These are phyloP conservation scores for Fusarium foetens DNA, from an alignment of 2,329 filamentous ascomycete genomes.

Conservation along the genomic window DNA sequence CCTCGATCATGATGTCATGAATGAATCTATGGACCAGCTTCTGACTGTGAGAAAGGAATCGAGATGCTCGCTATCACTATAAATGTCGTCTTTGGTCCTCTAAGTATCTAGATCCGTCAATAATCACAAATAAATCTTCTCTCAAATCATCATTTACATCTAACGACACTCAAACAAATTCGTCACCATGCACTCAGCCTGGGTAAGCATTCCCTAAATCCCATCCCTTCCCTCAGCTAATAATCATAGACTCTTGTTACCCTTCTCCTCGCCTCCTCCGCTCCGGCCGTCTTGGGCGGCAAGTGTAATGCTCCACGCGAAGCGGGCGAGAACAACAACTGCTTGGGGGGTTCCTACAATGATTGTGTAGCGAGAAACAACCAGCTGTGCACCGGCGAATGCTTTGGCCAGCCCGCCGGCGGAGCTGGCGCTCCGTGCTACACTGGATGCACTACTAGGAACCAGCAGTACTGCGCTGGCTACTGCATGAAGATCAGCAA, in stretches of 20 bases:
- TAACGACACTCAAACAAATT: rapidly evolving
- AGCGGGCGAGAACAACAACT: neutral
- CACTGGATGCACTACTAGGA: neutral
- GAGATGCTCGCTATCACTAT: rapidly evolving
- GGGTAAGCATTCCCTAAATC: neutral
- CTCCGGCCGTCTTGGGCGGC: neutral
- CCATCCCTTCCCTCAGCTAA: rapidly evolving
- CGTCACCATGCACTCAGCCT: neutral
- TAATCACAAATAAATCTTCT: too few relatives aligned
- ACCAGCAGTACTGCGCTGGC: neutral
- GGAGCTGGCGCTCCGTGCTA: neutral
- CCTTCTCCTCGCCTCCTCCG: neutral
- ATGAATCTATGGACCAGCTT: rapidly evolving
- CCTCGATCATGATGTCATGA: neutral
- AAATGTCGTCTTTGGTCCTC: rapidly evolving
- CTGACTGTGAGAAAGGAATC: rapidly evolving
- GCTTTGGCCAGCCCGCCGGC: neutral
- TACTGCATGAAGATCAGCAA: neutral
- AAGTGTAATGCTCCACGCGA: neutral
- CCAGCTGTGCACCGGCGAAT: neutral
- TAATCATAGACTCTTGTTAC: neutral
- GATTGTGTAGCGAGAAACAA: neutral
- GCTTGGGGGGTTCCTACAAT: neutral
- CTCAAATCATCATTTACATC: rapidly evolving
- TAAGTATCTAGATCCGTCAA: rapidly evolving